These are phyloP conservation scores for Akanthomyces uredinophilus DNA, from an alignment of 2,329 filamentous ascomycete genomes.

Conservation along the genomic window DNA sequence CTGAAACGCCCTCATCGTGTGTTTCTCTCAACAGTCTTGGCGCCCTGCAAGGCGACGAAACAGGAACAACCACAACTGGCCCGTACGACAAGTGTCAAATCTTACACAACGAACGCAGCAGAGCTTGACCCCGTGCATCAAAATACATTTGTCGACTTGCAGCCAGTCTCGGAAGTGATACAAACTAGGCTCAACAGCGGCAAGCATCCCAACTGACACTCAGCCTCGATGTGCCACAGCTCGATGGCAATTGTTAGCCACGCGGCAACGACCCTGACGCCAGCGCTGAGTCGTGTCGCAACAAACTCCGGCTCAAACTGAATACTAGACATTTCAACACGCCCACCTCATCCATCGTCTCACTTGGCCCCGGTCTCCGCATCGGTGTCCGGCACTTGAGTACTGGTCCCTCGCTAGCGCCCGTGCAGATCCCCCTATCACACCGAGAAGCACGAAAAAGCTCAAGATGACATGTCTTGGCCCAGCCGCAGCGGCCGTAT, in stretches of 20 bases:
- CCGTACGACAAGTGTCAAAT: background rate
- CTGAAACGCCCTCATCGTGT: conserved; percentile 1
- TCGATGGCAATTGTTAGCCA: background rate
- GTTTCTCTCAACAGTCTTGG: background rate
- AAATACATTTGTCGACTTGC: background rate
- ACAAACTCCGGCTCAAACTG: background rate
- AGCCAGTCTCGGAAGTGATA: background rate
- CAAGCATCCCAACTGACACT: background rate
- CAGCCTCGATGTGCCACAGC: background rate
- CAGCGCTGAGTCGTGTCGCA: background rate
- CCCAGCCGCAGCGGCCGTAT: background rate
- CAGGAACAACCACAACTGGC: background rate
- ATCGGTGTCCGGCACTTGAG: conserved; percentile 8
- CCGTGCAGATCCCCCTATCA: background rate
- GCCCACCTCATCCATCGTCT: background rate
- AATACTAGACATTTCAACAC: background rate
- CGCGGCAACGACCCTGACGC: background rate
- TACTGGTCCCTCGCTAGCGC: background rate
- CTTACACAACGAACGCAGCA: background rate
- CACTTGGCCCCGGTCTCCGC: background rate
- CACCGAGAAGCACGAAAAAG: background rate
- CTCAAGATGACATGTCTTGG: background rate
- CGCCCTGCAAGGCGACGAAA: background rate
- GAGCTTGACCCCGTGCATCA: background rate
- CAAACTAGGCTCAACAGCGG: background rate